Base-by-base conservation (phyloP, 192 early-diverging fungal species). In the Rhizoclosmatium sp. region DNA sequence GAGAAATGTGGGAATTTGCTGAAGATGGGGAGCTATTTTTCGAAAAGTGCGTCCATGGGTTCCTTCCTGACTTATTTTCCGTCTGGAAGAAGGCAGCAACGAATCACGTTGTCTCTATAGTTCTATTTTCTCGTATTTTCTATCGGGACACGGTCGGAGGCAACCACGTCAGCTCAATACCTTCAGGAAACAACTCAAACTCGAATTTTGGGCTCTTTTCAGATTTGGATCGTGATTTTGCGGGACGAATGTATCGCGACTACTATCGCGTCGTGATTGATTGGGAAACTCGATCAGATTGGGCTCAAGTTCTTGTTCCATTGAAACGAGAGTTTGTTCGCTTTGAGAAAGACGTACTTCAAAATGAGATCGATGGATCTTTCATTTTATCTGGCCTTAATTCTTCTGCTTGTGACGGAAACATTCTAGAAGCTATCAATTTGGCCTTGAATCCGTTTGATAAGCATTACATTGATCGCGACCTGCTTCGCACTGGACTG, bases 1-100 rank as follows among this genome's bases (percentile, higher is more conserved):
- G 91, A 60, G 97, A 99, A 85, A 99, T 98, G 96, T 97, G 94
- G 94, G 92, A 96, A 49, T 98, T 97, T 89, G 96, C 96, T 68
- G 97, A 98, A 77, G 97, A 99, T 78, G 96, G 97, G 5, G 95
- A 98, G 80, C 84, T 99, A 39, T 95, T 92, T 82, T 97, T 94
- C 85, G 97, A 97, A 83, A 96, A 95, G 82, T 93, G 92, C 3
- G 56, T 71, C 54, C 23, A 94, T 80, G 91, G 92, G 66, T 98
- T 97, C 80, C 83, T 99, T 14, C 93, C 94, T 0, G 92, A 95
- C 61, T 85, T 99, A 65, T 98, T 99, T 83, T 81, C 87, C 74
- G 86, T 89, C 65, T 99, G 97, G 97, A 92, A 91, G 75, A 86
- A 89, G 3, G 78, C 85, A 31, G 90, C 91, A 48, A 91, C 95